Percentiles rank a stretch among this genome's conserved stretches.
Evolutionary conservation across 305 asterid genomes (phyloP).

Genomic region (Fraxinus dipetala): DNA sequence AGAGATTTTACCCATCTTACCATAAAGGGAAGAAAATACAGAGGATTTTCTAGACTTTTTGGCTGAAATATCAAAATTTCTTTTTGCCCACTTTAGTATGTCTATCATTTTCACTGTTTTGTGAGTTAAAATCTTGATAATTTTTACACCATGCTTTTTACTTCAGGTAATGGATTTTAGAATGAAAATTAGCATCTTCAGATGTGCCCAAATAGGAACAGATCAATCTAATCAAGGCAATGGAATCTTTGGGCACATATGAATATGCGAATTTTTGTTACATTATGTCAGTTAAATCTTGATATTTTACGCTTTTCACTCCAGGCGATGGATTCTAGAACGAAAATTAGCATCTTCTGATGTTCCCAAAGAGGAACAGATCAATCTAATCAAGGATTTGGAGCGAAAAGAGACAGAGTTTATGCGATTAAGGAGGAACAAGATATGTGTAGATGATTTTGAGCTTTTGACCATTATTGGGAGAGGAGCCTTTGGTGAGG

Average conservation of each 20-base stretch:
- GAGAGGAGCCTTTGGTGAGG: slow-evolving; percentile 99
- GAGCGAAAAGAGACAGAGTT: slow-evolving; percentile 93
- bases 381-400: slow-evolving; percentile 72
- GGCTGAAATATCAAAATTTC: background rate
- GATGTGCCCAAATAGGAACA: slow-evolving; percentile 96
- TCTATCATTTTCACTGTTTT: background rate
- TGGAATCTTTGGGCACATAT: background rate
- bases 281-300: background rate
- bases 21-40: background rate
- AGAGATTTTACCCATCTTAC: background rate
- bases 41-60: background rate
- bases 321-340: slow-evolving; percentile 89
- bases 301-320: slow-evolving; percentile 12
- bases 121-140: slow-evolving; percentile 3
- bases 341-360: slow-evolving; percentile 93
- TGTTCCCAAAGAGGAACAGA: slow-evolving; percentile 93
- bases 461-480: slow-evolving; percentile 94
- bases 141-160: slow-evolving; percentile 10
- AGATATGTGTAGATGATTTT: slow-evolving; percentile 92
- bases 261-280: background rate
- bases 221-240: slow-evolving; percentile 58
- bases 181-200: slow-evolving; percentile 88
- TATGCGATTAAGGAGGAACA: slow-evolving; percentile 88
- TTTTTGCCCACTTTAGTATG: background rate
- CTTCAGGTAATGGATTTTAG: slow-evolving; percentile 81